Conservation (phyloP, 2,329 filamentous ascomycete species). For the Scytalidium lignicola region DNA sequence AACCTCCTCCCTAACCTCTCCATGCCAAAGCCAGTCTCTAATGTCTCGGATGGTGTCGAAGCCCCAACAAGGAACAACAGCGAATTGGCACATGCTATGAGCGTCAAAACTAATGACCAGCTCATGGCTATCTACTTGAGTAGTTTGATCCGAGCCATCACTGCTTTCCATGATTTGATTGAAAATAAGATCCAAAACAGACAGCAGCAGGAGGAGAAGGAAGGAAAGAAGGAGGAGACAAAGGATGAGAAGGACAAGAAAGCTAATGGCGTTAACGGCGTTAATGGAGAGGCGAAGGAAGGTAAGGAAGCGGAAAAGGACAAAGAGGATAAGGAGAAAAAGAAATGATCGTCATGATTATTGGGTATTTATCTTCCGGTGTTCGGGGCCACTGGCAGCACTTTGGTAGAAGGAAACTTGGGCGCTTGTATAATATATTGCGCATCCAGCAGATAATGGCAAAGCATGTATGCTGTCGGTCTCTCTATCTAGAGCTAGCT, state of each 20-base stretch:
- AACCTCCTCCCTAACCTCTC: conserved; percentile 95
- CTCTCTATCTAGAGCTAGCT: too few species aligned
- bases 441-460: not conserved
- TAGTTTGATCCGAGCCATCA: conserved; percentile 94
- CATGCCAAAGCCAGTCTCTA: conserved; percentile 64
- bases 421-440: not conserved
- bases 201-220: conserved; percentile 94
- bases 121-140: conserved; percentile 97
- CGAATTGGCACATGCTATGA: conserved; percentile 94
- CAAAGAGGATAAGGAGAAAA: conserved; percentile 52
- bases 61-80: conserved; percentile 56
- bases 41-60: conserved; percentile 40
- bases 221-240: conserved; percentile 63
- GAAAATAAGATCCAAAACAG: conserved; percentile 99
- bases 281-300: conserved; percentile 43
- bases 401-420: not conserved
- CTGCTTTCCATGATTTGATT: conserved; percentile 97
- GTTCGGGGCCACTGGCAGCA: conserved; percentile 11
- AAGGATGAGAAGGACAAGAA: conserved; percentile 64
- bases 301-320: conserved; percentile 43
- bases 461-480: not conserved
- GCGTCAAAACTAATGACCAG: conserved; percentile 98
- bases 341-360: conserved; percentile 28
- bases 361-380: conserved; percentile 17
- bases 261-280: conserved; percentile 49